Conservation (phyloP, 306 rosid genomes). For the Trifolium dubium region DNA sequence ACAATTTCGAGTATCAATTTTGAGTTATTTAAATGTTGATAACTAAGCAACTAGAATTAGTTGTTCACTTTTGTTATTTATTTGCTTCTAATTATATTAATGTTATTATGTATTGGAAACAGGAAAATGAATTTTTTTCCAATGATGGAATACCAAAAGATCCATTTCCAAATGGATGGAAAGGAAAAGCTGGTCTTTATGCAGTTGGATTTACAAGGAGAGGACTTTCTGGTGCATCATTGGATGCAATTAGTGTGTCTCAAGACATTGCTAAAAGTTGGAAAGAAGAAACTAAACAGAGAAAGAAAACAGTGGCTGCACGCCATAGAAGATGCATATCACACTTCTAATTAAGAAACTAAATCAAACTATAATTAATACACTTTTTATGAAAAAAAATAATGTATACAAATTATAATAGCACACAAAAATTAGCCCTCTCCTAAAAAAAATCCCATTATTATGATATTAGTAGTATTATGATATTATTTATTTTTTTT, state of each 20-base stretch:
- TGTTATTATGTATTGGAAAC: conserved; percentile 30
- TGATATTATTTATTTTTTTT: conserved; percentile 18
- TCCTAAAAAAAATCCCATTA: conserved; percentile 44
- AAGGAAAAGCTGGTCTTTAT: conserved; percentile 80
- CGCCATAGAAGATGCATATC: conserved; percentile 89
- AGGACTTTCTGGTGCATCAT: conserved; percentile 87
- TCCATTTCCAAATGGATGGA: conserved; percentile 94
- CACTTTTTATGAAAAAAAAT: too few relatives aligned
- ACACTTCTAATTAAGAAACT: conserved; percentile 59
- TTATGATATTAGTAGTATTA: conserved; percentile 35
- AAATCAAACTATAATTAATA: too few relatives aligned
- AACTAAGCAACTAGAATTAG: neutral
- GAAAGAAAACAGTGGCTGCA: conserved; percentile 63
- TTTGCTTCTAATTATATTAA: conserved; percentile 25
- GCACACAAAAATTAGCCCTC: conserved; percentile 56
- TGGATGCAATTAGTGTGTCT: conserved; percentile 84
- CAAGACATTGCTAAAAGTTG: conserved; percentile 84
- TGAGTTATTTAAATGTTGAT: neutral
- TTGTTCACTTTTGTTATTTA: neutral
- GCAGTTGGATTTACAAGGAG: conserved; percentile 95
- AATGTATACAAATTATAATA: conserved; percentile 2
- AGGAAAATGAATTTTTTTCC: conserved; percentile 85
- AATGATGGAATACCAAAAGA: conserved; percentile 75
- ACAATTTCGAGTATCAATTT: too few relatives aligned
- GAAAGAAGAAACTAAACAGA: conserved; percentile 87